phyloP scores from a whole-genome alignment of 2,329 filamentous ascomycete genomes.

The Penicillium rolfsii region DNA sequence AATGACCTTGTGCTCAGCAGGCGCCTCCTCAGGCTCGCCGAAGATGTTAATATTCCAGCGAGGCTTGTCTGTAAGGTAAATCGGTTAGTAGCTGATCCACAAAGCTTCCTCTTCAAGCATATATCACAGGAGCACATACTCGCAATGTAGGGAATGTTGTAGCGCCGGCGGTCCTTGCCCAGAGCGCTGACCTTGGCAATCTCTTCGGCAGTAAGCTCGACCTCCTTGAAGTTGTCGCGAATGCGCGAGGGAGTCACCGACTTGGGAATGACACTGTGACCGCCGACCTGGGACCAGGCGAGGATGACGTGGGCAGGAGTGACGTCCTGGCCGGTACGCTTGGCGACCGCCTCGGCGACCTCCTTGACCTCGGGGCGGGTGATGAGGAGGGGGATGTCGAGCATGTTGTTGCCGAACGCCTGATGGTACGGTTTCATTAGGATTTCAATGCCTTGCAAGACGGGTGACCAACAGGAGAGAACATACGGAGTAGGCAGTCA shows the following conservation, averaged over 20 bases:
- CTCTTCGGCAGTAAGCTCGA: constrained; percentile 45
- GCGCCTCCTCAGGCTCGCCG: constrained; percentile 57
- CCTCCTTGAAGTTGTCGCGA: constrained; percentile 48
- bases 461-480: neutral
- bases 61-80: constrained; percentile 48
- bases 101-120: neutral
- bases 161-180: constrained; percentile 40
- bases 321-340: constrained; percentile 40
- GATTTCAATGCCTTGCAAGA: neutral
- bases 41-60: constrained; percentile 63
- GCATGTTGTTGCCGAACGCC: constrained; percentile 61
- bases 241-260: constrained; percentile 49
- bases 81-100: neutral
- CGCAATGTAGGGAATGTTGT: constrained; percentile 41
- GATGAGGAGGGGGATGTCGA: constrained; percentile 66
- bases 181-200: constrained; percentile 40
- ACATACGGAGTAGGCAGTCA: constrained; percentile 64
- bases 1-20: constrained; percentile 54
- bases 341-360: constrained; percentile 61
- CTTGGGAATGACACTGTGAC: constrained; percentile 49
- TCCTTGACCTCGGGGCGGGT: constrained; percentile 66
- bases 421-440: constrained; percentile 17
- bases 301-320: constrained; percentile 45
- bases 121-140: constrained; percentile 24
- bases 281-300: constrained; percentile 46